Percentiles rank a stretch among this genome's conserved stretches.
Conservation (phyloP, 1,139 yeast genomes). For the Magnusiomyces tetraspermus region DNA sequence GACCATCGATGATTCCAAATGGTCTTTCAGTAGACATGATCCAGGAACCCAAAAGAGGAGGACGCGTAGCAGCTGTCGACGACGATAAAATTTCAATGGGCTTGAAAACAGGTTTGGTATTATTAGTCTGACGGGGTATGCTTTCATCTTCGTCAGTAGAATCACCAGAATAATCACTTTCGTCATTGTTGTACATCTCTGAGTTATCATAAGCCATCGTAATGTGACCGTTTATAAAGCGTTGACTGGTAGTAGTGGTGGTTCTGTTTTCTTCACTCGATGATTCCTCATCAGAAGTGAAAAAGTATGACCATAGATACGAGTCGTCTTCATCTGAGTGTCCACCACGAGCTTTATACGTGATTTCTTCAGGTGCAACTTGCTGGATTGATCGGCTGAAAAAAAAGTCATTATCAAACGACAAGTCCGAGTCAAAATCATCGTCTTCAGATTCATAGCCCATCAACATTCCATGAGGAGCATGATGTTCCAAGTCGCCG, state of each 20-base stretch:
- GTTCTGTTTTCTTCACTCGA: conserved; percentile 21
- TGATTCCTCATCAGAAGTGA: conserved; percentile 30
- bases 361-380: conserved; percentile 8
- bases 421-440: conserved; percentile 19
- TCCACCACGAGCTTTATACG: conserved; percentile 10
- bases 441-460: conserved; percentile 30
- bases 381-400: conserved; percentile 19
- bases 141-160: conserved; percentile 85
- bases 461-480: conserved; percentile 19
- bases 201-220: conserved; percentile 1
- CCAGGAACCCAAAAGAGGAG: conserved; percentile 93
- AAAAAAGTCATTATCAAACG: conserved; percentile 27
- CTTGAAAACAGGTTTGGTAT: conserved; percentile 56
- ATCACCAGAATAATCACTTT: conserved; percentile 45
- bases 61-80: conserved; percentile 73
- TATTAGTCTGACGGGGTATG: conserved; percentile 54
- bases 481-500: conserved; percentile 20
- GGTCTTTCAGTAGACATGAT: conserved; percentile 69
- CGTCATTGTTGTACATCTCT: conserved; percentile 22
- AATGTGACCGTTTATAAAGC: neutral
- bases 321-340: conserved; percentile 32
- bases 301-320: conserved; percentile 35
- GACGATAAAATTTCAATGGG: conserved; percentile 86
- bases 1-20: conserved; percentile 88
- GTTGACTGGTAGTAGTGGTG: conserved; percentile 16